A percentile compares a stretch with the other conserved stretches of the same genome.
These are phyloP conservation scores for Russula griseocarnosa DNA, from an alignment of 768 basidiomycete species.

Conservation along the genomic window DNA sequence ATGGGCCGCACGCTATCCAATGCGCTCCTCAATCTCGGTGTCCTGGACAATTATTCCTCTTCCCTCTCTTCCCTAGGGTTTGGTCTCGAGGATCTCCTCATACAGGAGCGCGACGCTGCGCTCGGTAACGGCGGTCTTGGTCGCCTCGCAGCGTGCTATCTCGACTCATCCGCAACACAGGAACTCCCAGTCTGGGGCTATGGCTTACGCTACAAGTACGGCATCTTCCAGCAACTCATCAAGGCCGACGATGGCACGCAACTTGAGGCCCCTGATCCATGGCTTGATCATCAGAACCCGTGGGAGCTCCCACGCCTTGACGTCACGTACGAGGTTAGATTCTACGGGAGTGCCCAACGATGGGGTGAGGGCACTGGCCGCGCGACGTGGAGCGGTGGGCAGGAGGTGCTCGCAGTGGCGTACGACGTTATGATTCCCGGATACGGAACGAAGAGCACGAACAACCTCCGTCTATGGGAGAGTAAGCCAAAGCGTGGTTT, in stretches of 20 bases:
- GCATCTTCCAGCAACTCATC: conserved; percentile 94
- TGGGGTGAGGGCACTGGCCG: conserved; percentile 48
- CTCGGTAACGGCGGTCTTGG: conserved; percentile 95
- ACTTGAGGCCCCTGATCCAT: conserved; percentile 89
- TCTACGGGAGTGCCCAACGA: conserved; percentile 81
- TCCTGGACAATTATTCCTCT: conserved; percentile 70
- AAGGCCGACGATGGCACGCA: conserved; percentile 72
- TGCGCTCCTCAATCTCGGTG: conserved; percentile 81
- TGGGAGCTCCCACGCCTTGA: conserved; percentile 88
- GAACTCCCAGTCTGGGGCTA: conserved; percentile 96
- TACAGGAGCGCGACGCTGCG: conserved; percentile 88
- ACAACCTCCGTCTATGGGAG: conserved; percentile 86
- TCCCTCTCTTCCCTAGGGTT: conserved; percentile 81
- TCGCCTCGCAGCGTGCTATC: conserved; percentile 94
- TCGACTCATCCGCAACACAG: conserved; percentile 87
- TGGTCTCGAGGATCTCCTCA: conserved; percentile 80
- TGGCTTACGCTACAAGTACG: conserved; percentile 87
- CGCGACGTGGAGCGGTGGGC: conserved; percentile 80
- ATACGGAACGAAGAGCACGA: conserved; percentile 78
- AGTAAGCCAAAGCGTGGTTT: conserved; percentile 86
- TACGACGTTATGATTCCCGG: conserved; percentile 96
- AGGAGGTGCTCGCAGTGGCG: conserved; percentile 89
- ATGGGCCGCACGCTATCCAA: conserved; percentile 79
- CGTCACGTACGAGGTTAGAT: conserved; percentile 79
- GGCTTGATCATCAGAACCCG: conserved; percentile 83